These are phyloP conservation scores for Penicillium nucicola DNA, from an alignment of 495 filamentous ascomycete species.

Conservation along the genomic window DNA sequence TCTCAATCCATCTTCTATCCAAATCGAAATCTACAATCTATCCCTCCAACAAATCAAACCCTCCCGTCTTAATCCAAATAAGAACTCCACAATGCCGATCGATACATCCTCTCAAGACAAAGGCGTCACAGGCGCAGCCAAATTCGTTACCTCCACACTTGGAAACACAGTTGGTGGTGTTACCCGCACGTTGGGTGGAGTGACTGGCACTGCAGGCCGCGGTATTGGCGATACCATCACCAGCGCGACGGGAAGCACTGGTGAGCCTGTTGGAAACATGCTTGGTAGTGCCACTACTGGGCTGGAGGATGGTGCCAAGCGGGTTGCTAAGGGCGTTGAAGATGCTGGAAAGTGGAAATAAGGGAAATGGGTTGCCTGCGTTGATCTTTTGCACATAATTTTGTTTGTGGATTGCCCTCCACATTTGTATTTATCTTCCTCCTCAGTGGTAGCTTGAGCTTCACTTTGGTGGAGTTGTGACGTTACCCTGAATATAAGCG, in stretches of 20 bases:
- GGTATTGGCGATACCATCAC: slow-evolving; percentile 63
- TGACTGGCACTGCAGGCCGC: slow-evolving; percentile 64
- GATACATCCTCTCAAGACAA: slow-evolving; percentile 25
- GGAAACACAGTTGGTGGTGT: slow-evolving; percentile 63
- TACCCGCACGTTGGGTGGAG: slow-evolving; percentile 64
- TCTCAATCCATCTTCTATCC: too few relatives aligned
- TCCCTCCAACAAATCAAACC: neutral
- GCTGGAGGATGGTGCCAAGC: slow-evolving; percentile 54
- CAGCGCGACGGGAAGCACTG: slow-evolving; percentile 59
- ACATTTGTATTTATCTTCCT: too few relatives aligned
- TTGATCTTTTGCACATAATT: neutral
- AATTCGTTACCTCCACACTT: slow-evolving; percentile 48
- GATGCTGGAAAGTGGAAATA: slow-evolving; percentile 66
- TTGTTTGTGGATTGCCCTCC: neutral
- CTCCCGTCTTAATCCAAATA: neutral
- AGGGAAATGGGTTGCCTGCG: neutral
- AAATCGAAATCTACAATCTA: too few relatives aligned
- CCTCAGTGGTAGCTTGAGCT: too few relatives aligned
- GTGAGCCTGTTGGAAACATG: slow-evolving; percentile 64
- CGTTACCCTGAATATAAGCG: too few relatives aligned
- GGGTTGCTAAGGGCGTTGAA: slow-evolving; percentile 61
- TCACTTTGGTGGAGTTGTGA: too few relatives aligned
- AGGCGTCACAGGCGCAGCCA: slow-evolving; percentile 40
- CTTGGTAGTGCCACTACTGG: slow-evolving; percentile 58
- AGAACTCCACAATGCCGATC: slow-evolving; percentile 15